Evolutionary conservation across 1,284 basidiomycete genomes (phyloP).

Genomic region (Ustanciosporium gigantosporum): DNA sequence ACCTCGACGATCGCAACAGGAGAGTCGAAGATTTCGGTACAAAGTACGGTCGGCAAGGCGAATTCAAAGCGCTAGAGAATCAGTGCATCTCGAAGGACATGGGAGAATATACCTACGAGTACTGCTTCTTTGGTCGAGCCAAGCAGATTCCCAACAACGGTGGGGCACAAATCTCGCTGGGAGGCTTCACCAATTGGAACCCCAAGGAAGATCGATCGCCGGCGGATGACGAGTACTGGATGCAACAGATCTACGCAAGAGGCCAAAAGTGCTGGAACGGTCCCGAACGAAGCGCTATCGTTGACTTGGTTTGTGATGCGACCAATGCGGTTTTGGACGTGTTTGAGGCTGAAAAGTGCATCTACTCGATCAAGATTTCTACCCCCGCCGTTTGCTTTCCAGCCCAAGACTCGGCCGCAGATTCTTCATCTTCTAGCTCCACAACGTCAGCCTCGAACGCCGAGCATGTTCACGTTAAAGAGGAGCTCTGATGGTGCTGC

Average conservation of each 20-base stretch:
- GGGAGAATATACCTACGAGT: conserved; percentile 96
- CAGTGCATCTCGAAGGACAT: conserved; percentile 76
- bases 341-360: conserved; percentile 89
- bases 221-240: conserved; percentile 73
- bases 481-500: background rate
- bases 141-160: conserved; percentile 87
- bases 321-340: conserved; percentile 82
- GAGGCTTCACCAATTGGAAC: conserved; percentile 66
- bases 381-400: conserved; percentile 80
- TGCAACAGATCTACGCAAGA: conserved; percentile 76
- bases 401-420: background rate
- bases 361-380: conserved; percentile 85
- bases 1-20: conserved; percentile 64
- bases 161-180: conserved; percentile 77
- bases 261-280: conserved; percentile 94
- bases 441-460: background rate
- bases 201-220: conserved; percentile 72
- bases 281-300: conserved; percentile 78
- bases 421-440: conserved; percentile 1
- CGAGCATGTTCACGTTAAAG: background rate
- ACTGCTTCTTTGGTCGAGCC: conserved; percentile 89
- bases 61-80: conserved; percentile 92
- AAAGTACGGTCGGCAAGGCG: conserved; percentile 79
- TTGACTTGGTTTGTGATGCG: conserved; percentile 80
- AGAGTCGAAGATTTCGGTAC: conserved; percentile 67